Base-by-base conservation (phyloP, 148 eudicot genomes). In the Rhododendron molle region DNA sequence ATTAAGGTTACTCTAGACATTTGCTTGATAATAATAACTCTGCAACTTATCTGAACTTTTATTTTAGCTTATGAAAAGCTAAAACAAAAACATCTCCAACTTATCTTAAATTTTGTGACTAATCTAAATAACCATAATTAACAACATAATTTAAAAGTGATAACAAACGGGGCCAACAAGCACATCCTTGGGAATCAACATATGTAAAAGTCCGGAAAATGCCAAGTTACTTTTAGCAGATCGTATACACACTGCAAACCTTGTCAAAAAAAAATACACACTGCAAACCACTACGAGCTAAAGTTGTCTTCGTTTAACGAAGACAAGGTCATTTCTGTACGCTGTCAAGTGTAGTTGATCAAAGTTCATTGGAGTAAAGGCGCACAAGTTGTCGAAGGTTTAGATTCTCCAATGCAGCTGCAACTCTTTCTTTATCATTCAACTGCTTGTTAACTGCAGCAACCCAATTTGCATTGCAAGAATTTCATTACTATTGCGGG, bases 381-480 rank as follows among this genome's bases (percentile, higher is more conserved):
- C 98, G 93, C 40, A 95, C 98, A 34, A 94, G 98, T 86, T 95
- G 96, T 84, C 94, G 92, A 83, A 95, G 94, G 87, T 92, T 94
- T 2, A 94, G 94, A 82, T 95, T 93, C 89, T 96, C 97, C 84
- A 96, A 81, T 9, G 98, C 99, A 62, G 98, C 98, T 28, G 94
- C 98, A 82, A 95, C 89, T 93, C 98, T 92, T 89, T 96, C 99
- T 88, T 95, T 96, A 84, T 96, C 99, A 78, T 96, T 96, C 86
- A 94, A 88, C 89, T 94, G 99, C 94, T 96, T 96, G 86, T 96
- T 95, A 76, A 96, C 98, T 96, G 88, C 88, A 91, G 40, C 28
- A 40, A 50, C n/a, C 28, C 78, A 87, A 74, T 32, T 49, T 32
- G 49, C 13, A 18, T 26, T 9, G 5, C 36, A 73, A 13, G 23